phyloP scores from a whole-genome alignment of 192 early-diverging fungal species.

The Podila verticillata region DNA sequence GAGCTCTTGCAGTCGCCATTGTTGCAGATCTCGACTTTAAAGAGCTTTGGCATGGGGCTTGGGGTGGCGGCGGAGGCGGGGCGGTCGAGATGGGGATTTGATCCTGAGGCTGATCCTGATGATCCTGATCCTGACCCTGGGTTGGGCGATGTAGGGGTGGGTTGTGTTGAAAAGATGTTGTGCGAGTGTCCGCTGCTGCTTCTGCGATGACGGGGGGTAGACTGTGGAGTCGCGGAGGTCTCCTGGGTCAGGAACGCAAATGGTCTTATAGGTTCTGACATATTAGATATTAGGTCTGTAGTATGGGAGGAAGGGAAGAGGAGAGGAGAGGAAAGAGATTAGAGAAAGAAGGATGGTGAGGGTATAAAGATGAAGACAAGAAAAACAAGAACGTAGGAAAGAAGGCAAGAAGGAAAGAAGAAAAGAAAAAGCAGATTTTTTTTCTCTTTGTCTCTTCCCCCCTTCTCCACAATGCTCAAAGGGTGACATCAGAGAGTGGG shows the following conservation, averaged over 20 bases:
- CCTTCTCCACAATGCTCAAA: too few relatives aligned
- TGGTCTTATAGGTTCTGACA: conserved; percentile 2
- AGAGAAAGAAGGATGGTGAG: not conserved
- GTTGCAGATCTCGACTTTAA: conserved; percentile 47
- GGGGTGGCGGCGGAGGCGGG: conserved; percentile 15
- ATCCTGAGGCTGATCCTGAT: not conserved
- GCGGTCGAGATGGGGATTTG: not conserved
- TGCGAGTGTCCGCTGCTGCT: conserved; percentile 13
- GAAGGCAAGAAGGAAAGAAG: not conserved
- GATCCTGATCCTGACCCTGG: too few relatives aligned
- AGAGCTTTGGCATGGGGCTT: conserved; percentile 44
- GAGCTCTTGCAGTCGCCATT: conserved; percentile 49
- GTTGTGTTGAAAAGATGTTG: not conserved
- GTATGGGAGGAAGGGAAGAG: conserved; percentile 6
- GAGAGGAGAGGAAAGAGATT: not conserved
- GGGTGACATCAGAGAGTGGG: too few relatives aligned
- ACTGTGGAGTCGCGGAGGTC: not conserved
- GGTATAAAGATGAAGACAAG: not conserved
- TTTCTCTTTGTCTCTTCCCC: too few relatives aligned
- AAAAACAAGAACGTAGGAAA: not conserved
- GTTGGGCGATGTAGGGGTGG: not conserved
- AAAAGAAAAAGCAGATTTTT: too few relatives aligned
- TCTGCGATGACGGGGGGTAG: conserved; percentile 3
- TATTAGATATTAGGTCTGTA: not conserved
- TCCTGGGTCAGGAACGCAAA: conserved; percentile 5